These are phyloP conservation scores for Paulownia fortunei DNA, from an alignment of 257 asterid genomes.

Conservation along the genomic window DNA sequence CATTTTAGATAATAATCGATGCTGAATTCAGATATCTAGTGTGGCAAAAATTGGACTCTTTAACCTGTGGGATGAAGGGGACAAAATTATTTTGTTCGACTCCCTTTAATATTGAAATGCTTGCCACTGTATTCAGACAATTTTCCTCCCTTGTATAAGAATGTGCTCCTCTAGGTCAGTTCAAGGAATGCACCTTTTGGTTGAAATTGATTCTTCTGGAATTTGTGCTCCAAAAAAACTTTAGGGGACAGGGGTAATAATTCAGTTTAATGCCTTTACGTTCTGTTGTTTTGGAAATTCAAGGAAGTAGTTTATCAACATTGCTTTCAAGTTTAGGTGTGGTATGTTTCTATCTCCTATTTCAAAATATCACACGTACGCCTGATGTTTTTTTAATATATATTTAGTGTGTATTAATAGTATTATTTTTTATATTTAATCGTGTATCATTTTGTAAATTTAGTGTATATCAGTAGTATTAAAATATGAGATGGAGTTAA, in stretches of 20 bases:
- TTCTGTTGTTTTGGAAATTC: background rate
- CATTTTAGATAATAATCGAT: background rate
- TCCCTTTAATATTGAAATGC: slow-evolving; percentile 3
- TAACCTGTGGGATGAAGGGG: slow-evolving; percentile 4
- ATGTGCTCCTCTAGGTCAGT: slow-evolving; percentile 15
- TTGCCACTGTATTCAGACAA: slow-evolving; percentile 9
- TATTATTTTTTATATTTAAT: too few species aligned
- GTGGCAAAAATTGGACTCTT: slow-evolving; percentile 18
- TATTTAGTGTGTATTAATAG: too few species aligned
- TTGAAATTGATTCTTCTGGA: background rate
- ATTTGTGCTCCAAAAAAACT: slow-evolving; percentile 9
- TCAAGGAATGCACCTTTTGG: background rate
- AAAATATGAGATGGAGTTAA: too few species aligned
- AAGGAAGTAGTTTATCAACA: background rate
- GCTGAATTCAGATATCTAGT: background rate
- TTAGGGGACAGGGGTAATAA: background rate
- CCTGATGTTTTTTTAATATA: too few species aligned
- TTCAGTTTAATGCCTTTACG: background rate
- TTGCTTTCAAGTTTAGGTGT: background rate
- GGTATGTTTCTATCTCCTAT: too few species aligned
- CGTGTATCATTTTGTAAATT: too few species aligned
- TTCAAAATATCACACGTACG: too few species aligned
- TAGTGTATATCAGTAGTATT: too few species aligned
- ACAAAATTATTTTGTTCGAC: slow-evolving; percentile 19
- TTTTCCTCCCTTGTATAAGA: slow-evolving; percentile 22